Evolutionary conservation across 306 rosid genomes (phyloP).

Genomic region (Vicia villosa): DNA sequence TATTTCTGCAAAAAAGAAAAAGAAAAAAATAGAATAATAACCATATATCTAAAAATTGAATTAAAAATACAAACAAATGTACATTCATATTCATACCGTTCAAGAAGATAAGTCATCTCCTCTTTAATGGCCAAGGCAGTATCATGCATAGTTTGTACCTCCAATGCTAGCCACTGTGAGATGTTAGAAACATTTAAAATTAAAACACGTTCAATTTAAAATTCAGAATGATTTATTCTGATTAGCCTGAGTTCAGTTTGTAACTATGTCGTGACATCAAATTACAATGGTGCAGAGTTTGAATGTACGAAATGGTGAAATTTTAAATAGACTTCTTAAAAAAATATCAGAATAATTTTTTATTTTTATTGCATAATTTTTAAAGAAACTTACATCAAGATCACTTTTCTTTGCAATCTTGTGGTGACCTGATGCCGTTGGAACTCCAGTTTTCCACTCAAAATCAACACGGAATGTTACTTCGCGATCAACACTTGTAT

Average conservation of each 20-base stretch:
- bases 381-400: conserved; percentile 60
- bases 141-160: conserved; percentile 53
- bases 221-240: too few relatives aligned
- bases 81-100: conserved; percentile 51
- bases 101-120: conserved; percentile 64
- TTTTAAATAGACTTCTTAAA: too few relatives aligned
- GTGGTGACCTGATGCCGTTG: conserved; percentile 53
- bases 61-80: neutral
- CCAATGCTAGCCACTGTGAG: conserved; percentile 52
- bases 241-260: too few relatives aligned
- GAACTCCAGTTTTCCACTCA: conserved; percentile 72
- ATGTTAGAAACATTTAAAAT: neutral
- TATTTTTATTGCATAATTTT: too few relatives aligned
- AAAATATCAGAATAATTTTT: too few relatives aligned
- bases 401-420: conserved; percentile 64
- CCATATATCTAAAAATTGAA: neutral
- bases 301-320: too few relatives aligned
- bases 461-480: conserved; percentile 55
- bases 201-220: too few relatives aligned
- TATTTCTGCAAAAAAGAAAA: conserved; percentile 46
- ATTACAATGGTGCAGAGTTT: too few relatives aligned
- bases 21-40: neutral
- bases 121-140: conserved; percentile 57
- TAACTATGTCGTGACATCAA: too few relatives aligned
- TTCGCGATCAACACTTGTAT: conserved; percentile 35